These are phyloP conservation scores for Scutellaria minor DNA, from an alignment of 257 asterid genomes.

Conservation along the genomic window DNA sequence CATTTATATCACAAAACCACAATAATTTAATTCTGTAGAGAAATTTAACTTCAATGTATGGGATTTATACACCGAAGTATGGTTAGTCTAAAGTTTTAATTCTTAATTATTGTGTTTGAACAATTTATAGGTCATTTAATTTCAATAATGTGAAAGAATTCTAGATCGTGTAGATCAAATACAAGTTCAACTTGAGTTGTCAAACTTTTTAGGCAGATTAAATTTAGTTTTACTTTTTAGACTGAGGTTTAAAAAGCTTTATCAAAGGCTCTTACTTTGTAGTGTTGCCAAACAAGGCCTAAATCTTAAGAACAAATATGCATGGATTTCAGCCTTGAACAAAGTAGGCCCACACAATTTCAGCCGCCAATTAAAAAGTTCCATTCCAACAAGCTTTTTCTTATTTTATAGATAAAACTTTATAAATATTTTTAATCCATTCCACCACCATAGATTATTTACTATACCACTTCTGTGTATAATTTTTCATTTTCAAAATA, in stretches of 20 bases:
- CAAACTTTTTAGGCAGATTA: neutral
- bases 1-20: too few species aligned
- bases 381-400: neutral
- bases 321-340: neutral
- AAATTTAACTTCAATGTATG: too few species aligned
- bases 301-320: neutral
- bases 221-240: neutral
- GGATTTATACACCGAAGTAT: too few species aligned
- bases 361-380: conserved; percentile 22
- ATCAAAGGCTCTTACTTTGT: neutral
- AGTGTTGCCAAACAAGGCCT: neutral
- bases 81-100: neutral
- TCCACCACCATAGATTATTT: too few species aligned
- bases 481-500: too few species aligned
- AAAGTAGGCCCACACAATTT: conserved; percentile 9
- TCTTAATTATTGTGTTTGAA: neutral
- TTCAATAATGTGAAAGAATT: too few species aligned
- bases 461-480: too few species aligned
- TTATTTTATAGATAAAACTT: neutral
- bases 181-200: neutral
- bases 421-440: too few species aligned
- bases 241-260: neutral
- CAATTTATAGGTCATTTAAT: neutral
- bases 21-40: too few species aligned
- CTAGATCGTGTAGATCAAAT: neutral